These are phyloP conservation scores for Podila clonocystis DNA, from an alignment of 192 early-diverging fungal species.

Conservation along the genomic window DNA sequence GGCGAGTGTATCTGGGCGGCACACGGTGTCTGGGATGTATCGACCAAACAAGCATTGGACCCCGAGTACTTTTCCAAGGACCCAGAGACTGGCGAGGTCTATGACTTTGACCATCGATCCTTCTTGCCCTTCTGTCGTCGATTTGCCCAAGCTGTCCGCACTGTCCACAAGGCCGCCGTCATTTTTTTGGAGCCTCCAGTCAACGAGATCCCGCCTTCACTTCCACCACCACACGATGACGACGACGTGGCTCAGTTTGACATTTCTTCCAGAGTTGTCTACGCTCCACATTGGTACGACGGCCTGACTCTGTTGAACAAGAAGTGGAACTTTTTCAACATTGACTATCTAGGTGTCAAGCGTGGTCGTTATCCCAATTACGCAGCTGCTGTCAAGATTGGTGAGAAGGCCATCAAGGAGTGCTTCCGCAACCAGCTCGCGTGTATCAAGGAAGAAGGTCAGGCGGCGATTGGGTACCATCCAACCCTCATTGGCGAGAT, in stretches of 20 bases:
- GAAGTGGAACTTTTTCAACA: constrained; percentile 65
- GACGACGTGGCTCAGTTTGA: constrained; percentile 48
- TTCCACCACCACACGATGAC: constrained; percentile 51
- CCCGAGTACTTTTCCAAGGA: constrained; percentile 60
- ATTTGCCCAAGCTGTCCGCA: constrained; percentile 53
- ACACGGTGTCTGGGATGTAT: constrained; percentile 63
- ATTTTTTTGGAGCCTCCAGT: constrained; percentile 70
- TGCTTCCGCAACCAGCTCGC: constrained; percentile 61
- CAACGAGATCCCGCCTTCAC: constrained; percentile 57
- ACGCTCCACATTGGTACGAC: constrained; percentile 70
- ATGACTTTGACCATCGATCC: constrained; percentile 67
- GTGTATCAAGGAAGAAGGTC: constrained; percentile 57
- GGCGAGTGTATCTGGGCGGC: constrained; percentile 64
- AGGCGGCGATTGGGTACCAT: constrained; percentile 53
- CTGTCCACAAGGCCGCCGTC: constrained; percentile 57
- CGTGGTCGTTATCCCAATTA: constrained; percentile 62
- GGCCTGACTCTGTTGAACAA: constrained; percentile 69
- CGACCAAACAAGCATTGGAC: constrained; percentile 13
- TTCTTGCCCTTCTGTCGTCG: constrained; percentile 56
- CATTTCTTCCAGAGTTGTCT: constrained; percentile 55
- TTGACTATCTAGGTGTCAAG: constrained; percentile 65
- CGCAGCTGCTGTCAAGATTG: constrained; percentile 58
- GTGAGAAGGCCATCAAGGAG: constrained; percentile 62
- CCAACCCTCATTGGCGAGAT: constrained; percentile 63
- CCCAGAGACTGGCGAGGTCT: constrained; percentile 42